phyloP scores from a whole-genome alignment of 2,329 filamentous ascomycete genomes.

The Fusarium camptoceras region DNA sequence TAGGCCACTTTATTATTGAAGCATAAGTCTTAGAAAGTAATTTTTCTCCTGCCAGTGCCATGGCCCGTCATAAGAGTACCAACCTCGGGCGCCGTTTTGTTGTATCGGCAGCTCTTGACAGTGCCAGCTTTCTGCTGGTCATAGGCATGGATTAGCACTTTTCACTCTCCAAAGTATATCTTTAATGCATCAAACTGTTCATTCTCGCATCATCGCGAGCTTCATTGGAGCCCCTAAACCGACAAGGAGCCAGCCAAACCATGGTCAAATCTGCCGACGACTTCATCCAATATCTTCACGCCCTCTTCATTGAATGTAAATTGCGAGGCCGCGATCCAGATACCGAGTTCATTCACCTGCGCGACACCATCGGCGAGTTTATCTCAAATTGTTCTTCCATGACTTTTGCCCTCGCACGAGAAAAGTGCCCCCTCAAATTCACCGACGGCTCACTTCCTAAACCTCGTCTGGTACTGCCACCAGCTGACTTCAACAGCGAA shows the following conservation, averaged over 20 bases:
- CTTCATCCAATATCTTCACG: constrained; percentile 29
- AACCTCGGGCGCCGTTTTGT: background rate
- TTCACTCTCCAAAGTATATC: background rate
- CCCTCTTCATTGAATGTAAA: constrained; percentile 40
- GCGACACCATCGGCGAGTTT: constrained; percentile 24
- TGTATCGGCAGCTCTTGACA: background rate
- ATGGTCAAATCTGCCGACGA: constrained; percentile 4
- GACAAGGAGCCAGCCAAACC: background rate
- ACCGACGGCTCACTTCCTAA: constrained; percentile 35
- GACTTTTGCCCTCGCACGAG: constrained; percentile 27
- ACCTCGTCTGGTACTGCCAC: constrained; percentile 22
- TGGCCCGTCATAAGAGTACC: background rate
- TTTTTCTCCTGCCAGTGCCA: background rate
- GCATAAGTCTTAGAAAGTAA: background rate
- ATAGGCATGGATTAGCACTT: background rate
- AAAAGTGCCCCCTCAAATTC: constrained; percentile 30
- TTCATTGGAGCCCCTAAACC: background rate
- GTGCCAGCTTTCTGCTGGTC: background rate
- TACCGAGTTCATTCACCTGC: constrained; percentile 31
- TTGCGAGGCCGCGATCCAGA: background rate
- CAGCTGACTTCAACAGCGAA: constrained; percentile 10
- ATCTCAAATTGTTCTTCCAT: constrained; percentile 21
- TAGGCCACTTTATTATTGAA: background rate
- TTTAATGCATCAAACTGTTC: background rate
- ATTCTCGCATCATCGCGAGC: background rate